A percentile compares a stretch with the other conserved stretches of the same genome.
Evolutionary conservation across 225 moss, liverwort and hornwort genomes (phyloP).

Genomic region (Neckera pumila): DNA sequence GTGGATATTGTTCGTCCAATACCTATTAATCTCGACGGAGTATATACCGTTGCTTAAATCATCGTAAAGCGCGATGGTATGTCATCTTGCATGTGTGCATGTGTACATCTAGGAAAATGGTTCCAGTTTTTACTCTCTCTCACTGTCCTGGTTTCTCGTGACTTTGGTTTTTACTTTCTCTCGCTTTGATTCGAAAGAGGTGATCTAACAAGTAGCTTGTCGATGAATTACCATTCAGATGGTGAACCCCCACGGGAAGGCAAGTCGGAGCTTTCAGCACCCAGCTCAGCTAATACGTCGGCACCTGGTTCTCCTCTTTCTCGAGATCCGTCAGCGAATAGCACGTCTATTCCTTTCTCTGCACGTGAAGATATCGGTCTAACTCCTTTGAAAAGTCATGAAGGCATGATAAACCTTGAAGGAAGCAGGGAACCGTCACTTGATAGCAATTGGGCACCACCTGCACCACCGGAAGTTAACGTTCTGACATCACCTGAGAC

Average conservation of each 20-base stretch:
- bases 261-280: constrained; percentile 61
- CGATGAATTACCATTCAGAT: constrained; percentile 34
- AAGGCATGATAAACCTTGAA: not conserved
- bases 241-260: constrained; percentile 66
- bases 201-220: not conserved
- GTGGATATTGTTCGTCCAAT: not conserved
- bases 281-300: constrained; percentile 60
- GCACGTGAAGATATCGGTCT: constrained; percentile 5
- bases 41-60: not conserved
- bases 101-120: not conserved
- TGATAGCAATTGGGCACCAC: not conserved
- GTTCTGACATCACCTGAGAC: not conserved
- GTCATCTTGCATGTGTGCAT: not conserved
- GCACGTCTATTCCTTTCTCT: constrained; percentile 3
- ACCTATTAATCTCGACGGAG: not conserved
- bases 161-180: not conserved
- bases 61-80: not conserved
- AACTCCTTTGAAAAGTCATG: not conserved
- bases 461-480: constrained; percentile 28
- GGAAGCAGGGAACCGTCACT: constrained; percentile 11
- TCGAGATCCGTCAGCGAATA: not conserved
- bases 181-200: not conserved
- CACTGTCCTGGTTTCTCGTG: not conserved
- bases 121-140: not conserved
- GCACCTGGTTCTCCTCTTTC: constrained; percentile 36